These are phyloP conservation scores for Kuraishia ogatae DNA, from an alignment of 805 yeast species.

Conservation along the genomic window DNA sequence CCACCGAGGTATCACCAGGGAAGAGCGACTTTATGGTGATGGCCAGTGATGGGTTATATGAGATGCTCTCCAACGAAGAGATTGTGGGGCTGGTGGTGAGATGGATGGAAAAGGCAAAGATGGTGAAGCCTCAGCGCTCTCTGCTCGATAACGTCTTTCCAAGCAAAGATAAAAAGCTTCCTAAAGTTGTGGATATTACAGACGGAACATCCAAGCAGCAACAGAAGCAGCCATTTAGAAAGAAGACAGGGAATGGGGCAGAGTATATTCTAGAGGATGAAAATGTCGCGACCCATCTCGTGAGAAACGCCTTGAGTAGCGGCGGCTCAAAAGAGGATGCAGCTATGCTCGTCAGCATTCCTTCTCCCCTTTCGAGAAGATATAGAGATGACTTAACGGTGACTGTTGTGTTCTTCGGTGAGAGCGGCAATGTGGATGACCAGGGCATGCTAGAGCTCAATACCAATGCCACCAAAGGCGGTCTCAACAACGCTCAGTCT, in stretches of 20 bases:
- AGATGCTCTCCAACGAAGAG: slow-evolving; percentile 85
- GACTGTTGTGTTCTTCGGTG: slow-evolving; percentile 89
- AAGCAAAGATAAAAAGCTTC: slow-evolving; percentile 34
- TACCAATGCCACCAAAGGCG: slow-evolving; percentile 50
- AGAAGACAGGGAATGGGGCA: slow-evolving; percentile 20
- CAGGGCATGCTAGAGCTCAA: slow-evolving; percentile 47
- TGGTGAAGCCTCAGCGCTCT: slow-evolving; percentile 42
- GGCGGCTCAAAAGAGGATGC: slow-evolving; percentile 88
- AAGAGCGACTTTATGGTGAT: slow-evolving; percentile 81
- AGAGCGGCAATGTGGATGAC: slow-evolving; percentile 32
- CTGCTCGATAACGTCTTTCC: slow-evolving; percentile 31
- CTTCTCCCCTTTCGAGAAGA: slow-evolving; percentile 82
- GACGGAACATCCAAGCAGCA: slow-evolving; percentile 44
- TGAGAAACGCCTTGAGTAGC: slow-evolving; percentile 81
- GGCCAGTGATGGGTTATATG: slow-evolving; percentile 93
- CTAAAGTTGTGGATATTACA: slow-evolving; percentile 56
- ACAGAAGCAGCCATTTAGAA: slow-evolving; percentile 70
- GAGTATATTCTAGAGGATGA: slow-evolving; percentile 66
- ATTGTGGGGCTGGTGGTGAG: slow-evolving; percentile 85
- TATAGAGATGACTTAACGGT: slow-evolving; percentile 96
- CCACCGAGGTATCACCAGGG: slow-evolving; percentile 62
- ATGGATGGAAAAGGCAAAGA: slow-evolving; percentile 78
- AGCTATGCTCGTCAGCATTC: slow-evolving; percentile 81
- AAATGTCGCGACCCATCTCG: slow-evolving; percentile 87
- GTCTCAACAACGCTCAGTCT: slow-evolving; percentile 34